A percentile compares a stretch with the other conserved stretches of the same genome.
Evolutionary conservation across 2,329 filamentous ascomycete species (phyloP).

Genomic region (Parafenestella ontariensis): DNA sequence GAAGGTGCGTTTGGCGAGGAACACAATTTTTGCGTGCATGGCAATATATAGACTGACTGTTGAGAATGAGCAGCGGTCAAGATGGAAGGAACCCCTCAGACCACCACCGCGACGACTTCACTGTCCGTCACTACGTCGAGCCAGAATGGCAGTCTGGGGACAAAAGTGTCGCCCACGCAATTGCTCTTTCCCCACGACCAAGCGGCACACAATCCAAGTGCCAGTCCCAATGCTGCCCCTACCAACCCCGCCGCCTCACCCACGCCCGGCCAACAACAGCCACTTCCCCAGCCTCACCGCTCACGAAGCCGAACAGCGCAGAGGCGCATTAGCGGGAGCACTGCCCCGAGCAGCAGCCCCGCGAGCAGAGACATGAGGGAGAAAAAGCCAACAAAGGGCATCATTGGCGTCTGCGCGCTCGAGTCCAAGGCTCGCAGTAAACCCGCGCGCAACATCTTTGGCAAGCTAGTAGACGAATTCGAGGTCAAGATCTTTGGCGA

Average conservation of each 20-base stretch:
- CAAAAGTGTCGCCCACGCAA: constrained; percentile 49
- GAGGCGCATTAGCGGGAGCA: constrained; percentile 81
- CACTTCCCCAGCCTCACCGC: constrained; percentile 31
- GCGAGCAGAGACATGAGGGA: constrained; percentile 68
- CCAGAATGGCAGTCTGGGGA: constrained; percentile 51
- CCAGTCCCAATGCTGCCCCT: constrained; percentile 15
- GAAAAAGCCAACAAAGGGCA: constrained; percentile 60
- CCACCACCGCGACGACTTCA: constrained; percentile 54
- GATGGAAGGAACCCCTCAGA: constrained; percentile 37
- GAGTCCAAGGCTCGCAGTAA: constrained; percentile 97
- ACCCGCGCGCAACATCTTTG: constrained; percentile 94
- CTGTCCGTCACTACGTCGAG: constrained; percentile 54
- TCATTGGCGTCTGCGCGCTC: constrained; percentile 91
- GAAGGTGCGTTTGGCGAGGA: constrained; percentile 45
- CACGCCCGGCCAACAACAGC: constrained; percentile 20
- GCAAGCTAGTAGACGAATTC: constrained; percentile 90
- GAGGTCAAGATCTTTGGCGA: constrained; percentile 98
- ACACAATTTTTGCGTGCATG: not conserved
- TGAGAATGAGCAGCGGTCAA: constrained; percentile 31
- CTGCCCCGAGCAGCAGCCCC: constrained; percentile 80
- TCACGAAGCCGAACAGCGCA: constrained; percentile 61
- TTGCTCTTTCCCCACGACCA: constrained; percentile 44
- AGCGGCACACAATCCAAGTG: constrained; percentile 10
- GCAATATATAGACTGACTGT: constrained; percentile 8
- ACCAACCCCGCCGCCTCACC: constrained; percentile 24